Evolutionary conservation across 1,284 basidiomycete genomes (phyloP).

Genomic region (Somion occarium): DNA sequence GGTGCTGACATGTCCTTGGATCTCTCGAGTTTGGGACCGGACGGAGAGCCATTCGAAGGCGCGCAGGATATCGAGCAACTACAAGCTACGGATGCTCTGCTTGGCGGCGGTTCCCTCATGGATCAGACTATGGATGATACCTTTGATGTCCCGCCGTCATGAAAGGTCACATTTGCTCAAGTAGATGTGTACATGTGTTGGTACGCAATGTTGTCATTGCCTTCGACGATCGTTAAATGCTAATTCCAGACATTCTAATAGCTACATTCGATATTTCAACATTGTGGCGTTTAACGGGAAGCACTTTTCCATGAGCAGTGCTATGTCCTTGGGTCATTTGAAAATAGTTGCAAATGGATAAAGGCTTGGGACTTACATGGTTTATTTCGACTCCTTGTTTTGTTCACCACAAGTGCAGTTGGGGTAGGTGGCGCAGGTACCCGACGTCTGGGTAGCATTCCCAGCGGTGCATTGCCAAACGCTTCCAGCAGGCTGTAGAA

Average conservation of each 20-base stretch:
- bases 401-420: slow-evolving; percentile 26
- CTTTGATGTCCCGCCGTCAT: slow-evolving; percentile 33
- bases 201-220: no score
- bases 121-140: slow-evolving; percentile 50
- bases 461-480: slow-evolving; percentile 18
- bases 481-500: background rate
- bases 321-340: no score
- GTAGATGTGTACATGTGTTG: no score
- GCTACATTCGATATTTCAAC: no score
- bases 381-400: slow-evolving; percentile 19
- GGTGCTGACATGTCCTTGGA: slow-evolving; percentile 38
- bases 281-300: no score
- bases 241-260: no score
- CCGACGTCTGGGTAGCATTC: slow-evolving; percentile 23
- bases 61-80: slow-evolving; percentile 54
- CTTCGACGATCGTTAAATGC: no score
- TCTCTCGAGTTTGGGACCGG: slow-evolving; percentile 58
- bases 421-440: slow-evolving; percentile 26
- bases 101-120: slow-evolving; percentile 60
- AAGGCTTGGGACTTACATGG: background rate
- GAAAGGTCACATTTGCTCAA: background rate
- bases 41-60: slow-evolving; percentile 53
- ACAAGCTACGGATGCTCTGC: slow-evolving; percentile 43
- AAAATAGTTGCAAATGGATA: no score
- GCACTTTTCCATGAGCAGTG: no score